phyloP scores from a whole-genome alignment of 805 yeast genomes.

The Candida tallmaniae region DNA sequence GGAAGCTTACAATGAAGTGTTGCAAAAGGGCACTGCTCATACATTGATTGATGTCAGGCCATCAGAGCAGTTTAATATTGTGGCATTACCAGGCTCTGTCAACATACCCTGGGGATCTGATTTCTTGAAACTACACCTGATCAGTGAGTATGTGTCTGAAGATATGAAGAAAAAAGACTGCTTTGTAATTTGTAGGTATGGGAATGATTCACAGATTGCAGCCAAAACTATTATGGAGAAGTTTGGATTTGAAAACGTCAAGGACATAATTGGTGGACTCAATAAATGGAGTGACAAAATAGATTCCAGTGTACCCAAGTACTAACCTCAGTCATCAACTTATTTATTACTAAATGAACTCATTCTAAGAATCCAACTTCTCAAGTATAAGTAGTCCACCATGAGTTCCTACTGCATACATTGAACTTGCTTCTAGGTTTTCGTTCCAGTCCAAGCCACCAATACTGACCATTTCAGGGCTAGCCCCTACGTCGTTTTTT shows the following conservation, averaged over 20 bases:
- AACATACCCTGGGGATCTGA: slow-evolving; percentile 58
- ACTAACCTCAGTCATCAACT: slow-evolving; percentile 35
- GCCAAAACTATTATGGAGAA: slow-evolving; percentile 50
- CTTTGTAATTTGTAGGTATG: slow-evolving; percentile 75
- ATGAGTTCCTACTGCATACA: slow-evolving; percentile 51
- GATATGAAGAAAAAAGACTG: slow-evolving; percentile 12
- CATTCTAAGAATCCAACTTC: slow-evolving; percentile 24
- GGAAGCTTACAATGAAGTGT: slow-evolving; percentile 27
- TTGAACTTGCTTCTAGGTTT: slow-evolving; percentile 33
- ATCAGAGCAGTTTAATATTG: slow-evolving; percentile 65
- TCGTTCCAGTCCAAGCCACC: slow-evolving; percentile 59
- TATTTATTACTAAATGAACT: background rate
- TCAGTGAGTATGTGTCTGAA: slow-evolving; percentile 13
- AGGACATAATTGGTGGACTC: slow-evolving; percentile 78
- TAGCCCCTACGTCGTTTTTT: slow-evolving; percentile 27
- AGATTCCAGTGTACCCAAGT: slow-evolving; percentile 60
- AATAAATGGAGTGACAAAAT: slow-evolving; percentile 58
- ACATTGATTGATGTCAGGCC: slow-evolving; percentile 78
- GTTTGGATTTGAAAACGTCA: slow-evolving; percentile 45
- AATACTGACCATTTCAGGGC: slow-evolving; percentile 48
- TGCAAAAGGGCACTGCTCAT: slow-evolving; percentile 10
- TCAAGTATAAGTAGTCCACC: slow-evolving; percentile 49
- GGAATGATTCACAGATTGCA: slow-evolving; percentile 87
- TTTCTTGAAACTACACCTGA: slow-evolving; percentile 22
- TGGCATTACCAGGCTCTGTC: slow-evolving; percentile 52